phyloP scores from a whole-genome alignment of 2,329 filamentous ascomycete species.

The Ascocoryne sarcoides region DNA sequence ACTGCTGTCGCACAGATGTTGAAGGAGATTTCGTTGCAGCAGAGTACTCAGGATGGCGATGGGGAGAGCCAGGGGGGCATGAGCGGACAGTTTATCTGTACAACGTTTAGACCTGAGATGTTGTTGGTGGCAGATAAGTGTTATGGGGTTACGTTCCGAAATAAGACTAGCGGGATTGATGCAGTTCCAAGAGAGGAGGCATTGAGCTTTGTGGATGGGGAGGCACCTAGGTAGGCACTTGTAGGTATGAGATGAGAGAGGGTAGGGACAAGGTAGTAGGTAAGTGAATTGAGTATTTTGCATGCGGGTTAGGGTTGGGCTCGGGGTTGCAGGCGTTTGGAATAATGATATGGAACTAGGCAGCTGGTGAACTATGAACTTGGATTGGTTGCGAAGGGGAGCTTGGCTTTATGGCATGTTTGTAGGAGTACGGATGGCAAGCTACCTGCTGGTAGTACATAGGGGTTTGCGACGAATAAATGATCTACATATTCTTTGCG shows the following conservation, averaged over 20 bases:
- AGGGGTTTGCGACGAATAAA: too few relatives aligned
- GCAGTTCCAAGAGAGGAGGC: constrained; percentile 83
- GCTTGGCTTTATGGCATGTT: too few relatives aligned
- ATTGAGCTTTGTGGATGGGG: constrained; percentile 87
- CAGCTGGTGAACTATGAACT: too few relatives aligned
- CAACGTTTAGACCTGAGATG: constrained; percentile 96
- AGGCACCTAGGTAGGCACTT: constrained; percentile 32
- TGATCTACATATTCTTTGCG: too few relatives aligned
- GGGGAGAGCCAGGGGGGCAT: constrained; percentile 30
- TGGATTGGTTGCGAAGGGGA: too few relatives aligned
- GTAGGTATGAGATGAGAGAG: not conserved
- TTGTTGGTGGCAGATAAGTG: constrained; percentile 92
- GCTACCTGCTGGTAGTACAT: too few relatives aligned
- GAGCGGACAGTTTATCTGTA: constrained; percentile 87
- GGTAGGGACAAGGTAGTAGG: too few relatives aligned
- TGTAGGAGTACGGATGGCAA: too few relatives aligned
- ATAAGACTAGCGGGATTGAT: constrained; percentile 91
- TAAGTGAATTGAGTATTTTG: too few relatives aligned
- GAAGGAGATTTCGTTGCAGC: constrained; percentile 61
- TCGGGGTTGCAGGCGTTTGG: too few relatives aligned
- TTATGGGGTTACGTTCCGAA: constrained; percentile 88
- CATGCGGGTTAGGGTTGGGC: too few relatives aligned
- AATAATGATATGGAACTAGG: too few relatives aligned
- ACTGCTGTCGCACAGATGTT: constrained; percentile 90
- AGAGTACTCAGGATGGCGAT: constrained; percentile 31